phyloP scores from a whole-genome alignment of 2,329 filamentous ascomycete genomes.

The Didymella segeticola region DNA sequence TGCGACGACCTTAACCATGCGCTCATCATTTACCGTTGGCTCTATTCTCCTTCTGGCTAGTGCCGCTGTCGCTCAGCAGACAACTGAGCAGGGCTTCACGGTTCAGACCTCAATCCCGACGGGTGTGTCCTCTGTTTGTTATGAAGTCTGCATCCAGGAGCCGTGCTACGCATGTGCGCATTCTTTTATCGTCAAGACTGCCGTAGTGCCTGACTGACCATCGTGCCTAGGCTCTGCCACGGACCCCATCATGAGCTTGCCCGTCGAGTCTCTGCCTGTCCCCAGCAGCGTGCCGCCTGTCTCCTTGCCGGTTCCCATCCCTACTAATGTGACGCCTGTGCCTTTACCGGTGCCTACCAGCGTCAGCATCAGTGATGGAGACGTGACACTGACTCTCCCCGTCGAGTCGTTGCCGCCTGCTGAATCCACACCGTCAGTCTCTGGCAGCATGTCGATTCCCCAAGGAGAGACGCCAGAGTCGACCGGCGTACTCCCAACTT shows the following conservation, averaged over 20 bases:
- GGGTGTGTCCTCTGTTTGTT: conserved; percentile 26
- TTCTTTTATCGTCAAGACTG: background rate
- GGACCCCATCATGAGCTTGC: conserved; percentile 22
- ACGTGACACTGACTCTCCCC: conserved; percentile 6
- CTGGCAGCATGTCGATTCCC: conserved; percentile 27
- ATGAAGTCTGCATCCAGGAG: conserved; percentile 35
- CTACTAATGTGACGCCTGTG: background rate
- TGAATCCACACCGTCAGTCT: conserved; percentile 7
- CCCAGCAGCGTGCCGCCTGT: background rate
- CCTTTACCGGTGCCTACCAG: conserved; percentile 3
- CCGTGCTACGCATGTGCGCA: conserved; percentile 39
- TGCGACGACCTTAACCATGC: conserved; percentile 26
- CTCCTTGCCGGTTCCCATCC: background rate
- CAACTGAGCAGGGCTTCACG: conserved; percentile 33
- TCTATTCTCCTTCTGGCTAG: conserved; percentile 37
- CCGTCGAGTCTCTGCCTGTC: conserved; percentile 4
- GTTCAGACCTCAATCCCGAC: conserved; percentile 36
- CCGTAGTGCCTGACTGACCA: background rate
- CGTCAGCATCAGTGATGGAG: background rate
- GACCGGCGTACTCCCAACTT: conserved; percentile 2
- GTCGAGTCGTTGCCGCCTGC: conserved; percentile 12
- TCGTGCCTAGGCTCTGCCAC: conserved; percentile 12
- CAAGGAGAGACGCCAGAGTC: conserved; percentile 28
- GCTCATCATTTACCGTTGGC: conserved; percentile 26
- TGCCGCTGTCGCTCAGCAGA: conserved; percentile 23